These are phyloP conservation scores for Oidiodendron maius DNA, from an alignment of 495 filamentous ascomycete genomes.

Conservation along the genomic window DNA sequence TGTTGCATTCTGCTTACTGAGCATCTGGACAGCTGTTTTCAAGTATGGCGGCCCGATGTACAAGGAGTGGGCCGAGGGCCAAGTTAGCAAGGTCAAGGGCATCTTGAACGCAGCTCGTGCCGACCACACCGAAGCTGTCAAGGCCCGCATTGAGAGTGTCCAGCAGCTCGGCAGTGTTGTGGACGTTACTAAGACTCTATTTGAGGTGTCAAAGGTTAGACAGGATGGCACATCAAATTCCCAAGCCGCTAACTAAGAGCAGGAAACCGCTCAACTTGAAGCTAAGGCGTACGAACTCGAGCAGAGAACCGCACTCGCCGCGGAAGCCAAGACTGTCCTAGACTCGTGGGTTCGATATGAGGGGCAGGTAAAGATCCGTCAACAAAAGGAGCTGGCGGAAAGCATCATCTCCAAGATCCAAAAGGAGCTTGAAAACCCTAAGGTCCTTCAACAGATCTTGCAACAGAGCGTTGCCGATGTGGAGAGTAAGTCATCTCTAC, in stretches of 20 bases:
- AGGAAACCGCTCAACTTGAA: slow-evolving; percentile 97
- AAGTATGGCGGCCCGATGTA: slow-evolving; percentile 92
- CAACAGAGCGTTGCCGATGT: slow-evolving; percentile 92
- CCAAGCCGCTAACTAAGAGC: slow-evolving; percentile 11
- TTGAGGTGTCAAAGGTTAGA: slow-evolving; percentile 92
- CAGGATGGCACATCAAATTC: neutral
- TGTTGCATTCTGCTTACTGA: slow-evolving; percentile 80
- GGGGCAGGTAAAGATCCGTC: slow-evolving; percentile 94
- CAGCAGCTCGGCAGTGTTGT: slow-evolving; percentile 88
- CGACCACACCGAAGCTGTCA: slow-evolving; percentile 93
- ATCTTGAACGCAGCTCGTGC: slow-evolving; percentile 89
- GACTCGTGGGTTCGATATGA: slow-evolving; percentile 99
- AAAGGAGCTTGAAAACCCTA: slow-evolving; percentile 98
- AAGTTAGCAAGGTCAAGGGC: slow-evolving; percentile 80
- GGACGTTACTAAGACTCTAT: slow-evolving; percentile 92
- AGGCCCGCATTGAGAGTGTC: slow-evolving; percentile 87
- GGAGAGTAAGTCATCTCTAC: slow-evolving; percentile 68
- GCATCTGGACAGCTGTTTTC: slow-evolving; percentile 80
- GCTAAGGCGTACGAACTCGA: slow-evolving; percentile 93
- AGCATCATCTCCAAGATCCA: slow-evolving; percentile 89
- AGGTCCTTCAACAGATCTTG: slow-evolving; percentile 88
- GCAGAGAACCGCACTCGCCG: slow-evolving; percentile 82
- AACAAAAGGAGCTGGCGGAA: slow-evolving; percentile 94
- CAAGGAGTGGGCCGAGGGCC: slow-evolving; percentile 81
- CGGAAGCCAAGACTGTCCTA: slow-evolving; percentile 89